Conservation (phyloP, 345 rosid species). For the Corchorus capsularis region DNA sequence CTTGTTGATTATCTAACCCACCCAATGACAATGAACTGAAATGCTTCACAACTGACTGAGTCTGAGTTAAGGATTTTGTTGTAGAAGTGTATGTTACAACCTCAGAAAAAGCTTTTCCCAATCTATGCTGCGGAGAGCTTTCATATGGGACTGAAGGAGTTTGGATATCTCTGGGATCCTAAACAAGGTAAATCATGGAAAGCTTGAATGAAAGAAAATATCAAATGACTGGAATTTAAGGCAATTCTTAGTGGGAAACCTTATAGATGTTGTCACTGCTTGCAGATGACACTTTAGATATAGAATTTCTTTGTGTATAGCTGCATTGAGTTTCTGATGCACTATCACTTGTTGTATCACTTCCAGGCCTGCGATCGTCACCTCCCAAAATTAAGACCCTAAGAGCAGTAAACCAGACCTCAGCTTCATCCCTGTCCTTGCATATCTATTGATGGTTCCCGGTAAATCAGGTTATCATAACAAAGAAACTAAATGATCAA, state of each 20-base stretch:
- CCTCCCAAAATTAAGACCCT: constrained; percentile 47
- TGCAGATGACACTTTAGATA: constrained; percentile 41
- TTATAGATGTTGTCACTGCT: constrained; percentile 43
- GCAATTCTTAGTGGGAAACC: constrained; percentile 30
- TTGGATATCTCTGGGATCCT: constrained; percentile 41
- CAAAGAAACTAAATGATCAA: neutral
- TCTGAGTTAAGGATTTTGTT: constrained; percentile 40
- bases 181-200: constrained; percentile 13
- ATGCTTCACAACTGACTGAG: constrained; percentile 41
- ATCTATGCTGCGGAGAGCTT: constrained; percentile 36
- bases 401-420: constrained; percentile 67
- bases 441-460: constrained; percentile 43
- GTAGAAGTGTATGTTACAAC: constrained; percentile 51
- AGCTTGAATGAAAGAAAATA: constrained; percentile 22
- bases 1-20: constrained; percentile 36
- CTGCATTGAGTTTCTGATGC: constrained; percentile 43
- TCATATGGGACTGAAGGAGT: constrained; percentile 27
- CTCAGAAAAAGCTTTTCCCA: constrained; percentile 64
- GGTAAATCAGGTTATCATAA: neutral
- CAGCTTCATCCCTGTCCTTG: constrained; percentile 78
- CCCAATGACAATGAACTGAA: constrained; percentile 33
- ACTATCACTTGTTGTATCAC: constrained; percentile 47
- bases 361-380: constrained; percentile 39
- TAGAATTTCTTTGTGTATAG: constrained; percentile 44
- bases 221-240: neutral